phyloP scores from a whole-genome alignment of 768 basidiomycete genomes.

The Russula sp. region DNA sequence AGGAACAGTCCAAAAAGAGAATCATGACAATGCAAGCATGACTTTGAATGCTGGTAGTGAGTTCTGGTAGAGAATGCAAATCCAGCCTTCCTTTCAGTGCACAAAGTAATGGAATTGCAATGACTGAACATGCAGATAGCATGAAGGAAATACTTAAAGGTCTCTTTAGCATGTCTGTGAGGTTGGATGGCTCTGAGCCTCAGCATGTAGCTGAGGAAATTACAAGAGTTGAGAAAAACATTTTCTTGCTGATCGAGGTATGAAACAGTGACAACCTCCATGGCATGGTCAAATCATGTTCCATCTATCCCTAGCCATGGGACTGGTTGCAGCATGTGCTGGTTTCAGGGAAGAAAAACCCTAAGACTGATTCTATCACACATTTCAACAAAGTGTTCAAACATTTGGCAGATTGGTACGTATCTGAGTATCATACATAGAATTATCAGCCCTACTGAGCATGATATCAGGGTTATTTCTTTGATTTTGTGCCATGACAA shows the following conservation, averaged over 20 bases:
- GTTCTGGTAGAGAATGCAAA: slow-evolving; percentile 52
- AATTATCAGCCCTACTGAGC: slow-evolving; percentile 6
- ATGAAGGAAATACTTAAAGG: slow-evolving; percentile 57
- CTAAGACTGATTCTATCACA: slow-evolving; percentile 60
- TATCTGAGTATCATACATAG: slow-evolving; percentile 17
- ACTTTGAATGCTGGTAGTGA: slow-evolving; percentile 11
- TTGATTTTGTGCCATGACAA: slow-evolving; percentile 85
- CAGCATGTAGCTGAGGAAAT: slow-evolving; percentile 79
- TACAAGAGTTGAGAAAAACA: slow-evolving; percentile 58
- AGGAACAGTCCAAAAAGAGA: too few species aligned
- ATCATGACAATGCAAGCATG: too few species aligned
- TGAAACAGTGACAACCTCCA: slow-evolving; percentile 19
- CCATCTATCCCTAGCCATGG: slow-evolving; percentile 49
- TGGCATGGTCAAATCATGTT: slow-evolving; percentile 15
- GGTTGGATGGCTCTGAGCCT: slow-evolving; percentile 49
- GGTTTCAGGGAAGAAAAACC: slow-evolving; percentile 56
- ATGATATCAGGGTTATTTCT: slow-evolving; percentile 69
- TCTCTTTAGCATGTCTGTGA: slow-evolving; percentile 49
- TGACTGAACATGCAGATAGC: slow-evolving; percentile 6
- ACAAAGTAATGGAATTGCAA: slow-evolving; percentile 20
- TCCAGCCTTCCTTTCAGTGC: slow-evolving; percentile 52
- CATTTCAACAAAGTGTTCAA: slow-evolving; percentile 72
- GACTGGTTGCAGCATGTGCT: slow-evolving; percentile 82
- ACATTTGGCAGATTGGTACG: slow-evolving; percentile 74
- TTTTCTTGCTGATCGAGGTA: slow-evolving; percentile 76